A percentile compares a stretch with the other conserved stretches of the same genome.
These are phyloP conservation scores for Arachnopeziza araneosa DNA, from an alignment of 2,329 filamentous ascomycete species.

Conservation along the genomic window DNA sequence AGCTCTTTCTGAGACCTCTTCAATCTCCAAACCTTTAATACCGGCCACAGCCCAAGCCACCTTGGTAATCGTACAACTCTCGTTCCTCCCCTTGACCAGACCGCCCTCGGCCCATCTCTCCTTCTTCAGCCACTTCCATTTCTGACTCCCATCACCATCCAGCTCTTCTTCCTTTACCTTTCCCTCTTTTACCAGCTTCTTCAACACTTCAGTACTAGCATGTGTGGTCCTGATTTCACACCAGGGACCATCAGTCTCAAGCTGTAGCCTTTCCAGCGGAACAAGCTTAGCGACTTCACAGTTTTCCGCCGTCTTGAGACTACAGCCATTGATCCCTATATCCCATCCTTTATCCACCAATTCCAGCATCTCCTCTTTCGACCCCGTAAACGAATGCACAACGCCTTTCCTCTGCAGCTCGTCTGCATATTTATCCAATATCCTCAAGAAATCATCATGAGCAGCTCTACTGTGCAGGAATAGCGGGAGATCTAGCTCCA, in stretches of 20 bases:
- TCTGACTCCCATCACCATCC: conserved; percentile 31
- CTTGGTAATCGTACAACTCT: conserved; percentile 79
- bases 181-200: background rate
- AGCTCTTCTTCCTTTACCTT: conserved; percentile 27
- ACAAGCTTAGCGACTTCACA: conserved; percentile 77
- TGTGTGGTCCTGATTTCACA: conserved; percentile 91
- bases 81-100: conserved; percentile 94
- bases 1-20: conserved; percentile 80
- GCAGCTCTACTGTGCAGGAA: conserved; percentile 92
- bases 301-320: conserved; percentile 90
- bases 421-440: conserved; percentile 62
- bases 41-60: conserved; percentile 85
- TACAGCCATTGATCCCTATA: conserved; percentile 95
- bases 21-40: conserved; percentile 72
- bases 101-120: conserved; percentile 84
- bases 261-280: conserved; percentile 73
- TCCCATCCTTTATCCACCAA: conserved; percentile 77
- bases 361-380: conserved; percentile 74
- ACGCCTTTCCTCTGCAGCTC: conserved; percentile 68
- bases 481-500: conserved; percentile 66
- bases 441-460: conserved; percentile 71
- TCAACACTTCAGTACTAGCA: conserved; percentile 47
- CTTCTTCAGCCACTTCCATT: conserved; percentile 83
- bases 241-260: conserved; percentile 97
- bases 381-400: conserved; percentile 94